Conservation (phyloP, 75 land plant species). For the Gnetum montanum region DNA sequence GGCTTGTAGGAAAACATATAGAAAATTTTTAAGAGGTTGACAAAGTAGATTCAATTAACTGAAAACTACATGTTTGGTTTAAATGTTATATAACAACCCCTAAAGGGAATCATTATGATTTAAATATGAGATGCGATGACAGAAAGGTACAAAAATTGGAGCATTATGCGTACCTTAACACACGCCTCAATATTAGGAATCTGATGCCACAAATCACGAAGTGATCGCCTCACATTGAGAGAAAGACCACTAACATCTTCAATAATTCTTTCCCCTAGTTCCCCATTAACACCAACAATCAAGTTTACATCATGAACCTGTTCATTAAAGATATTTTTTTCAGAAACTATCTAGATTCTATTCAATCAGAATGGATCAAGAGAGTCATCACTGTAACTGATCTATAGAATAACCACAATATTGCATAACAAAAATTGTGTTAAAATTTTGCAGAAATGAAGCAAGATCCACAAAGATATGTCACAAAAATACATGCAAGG, state of each 20-base stretch:
- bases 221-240: slow-evolving; percentile 55
- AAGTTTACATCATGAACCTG: slow-evolving; percentile 81
- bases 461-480: too few species aligned
- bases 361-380: neutral
- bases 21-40: too few species aligned
- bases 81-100: too few species aligned
- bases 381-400: neutral
- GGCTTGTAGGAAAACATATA: too few species aligned
- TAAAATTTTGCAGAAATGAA: too few species aligned
- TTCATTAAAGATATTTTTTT: too few species aligned
- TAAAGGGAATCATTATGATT: too few species aligned
- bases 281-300: slow-evolving; percentile 52
- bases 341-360: neutral
- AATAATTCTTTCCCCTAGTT: slow-evolving; percentile 72
- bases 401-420: neutral
- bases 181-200: slow-evolving; percentile 58
- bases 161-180: slow-evolving; percentile 63
- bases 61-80: too few species aligned
- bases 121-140: too few species aligned
- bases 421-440: slow-evolving; percentile 4
- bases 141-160: too few species aligned
- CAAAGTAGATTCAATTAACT: too few species aligned
- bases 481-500: too few species aligned
- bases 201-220: slow-evolving; percentile 84
- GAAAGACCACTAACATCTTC: slow-evolving; percentile 76